A percentile compares a stretch with the other conserved stretches of the same genome.
Evolutionary conservation across 73 alveolate species (phyloP).

Genomic region (Tetrahymena elliotti): DNA sequence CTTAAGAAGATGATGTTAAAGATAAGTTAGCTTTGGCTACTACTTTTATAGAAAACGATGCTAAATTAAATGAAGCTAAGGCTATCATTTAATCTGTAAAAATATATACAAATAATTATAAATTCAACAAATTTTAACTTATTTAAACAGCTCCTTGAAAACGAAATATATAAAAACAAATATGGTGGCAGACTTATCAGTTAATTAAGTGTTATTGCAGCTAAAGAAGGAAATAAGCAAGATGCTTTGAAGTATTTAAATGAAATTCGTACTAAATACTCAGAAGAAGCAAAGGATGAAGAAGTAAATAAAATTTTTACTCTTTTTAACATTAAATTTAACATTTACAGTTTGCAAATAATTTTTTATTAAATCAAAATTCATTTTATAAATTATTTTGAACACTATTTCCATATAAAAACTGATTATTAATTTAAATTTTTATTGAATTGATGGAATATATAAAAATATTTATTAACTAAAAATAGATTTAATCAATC

Average conservation of each 20-base stretch:
- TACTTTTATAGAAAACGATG: neutral
- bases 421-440: too few relatives aligned
- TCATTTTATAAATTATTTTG: too few relatives aligned
- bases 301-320: neutral
- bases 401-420: too few relatives aligned
- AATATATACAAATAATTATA: neutral
- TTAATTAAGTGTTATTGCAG: neutral
- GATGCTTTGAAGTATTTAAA: neutral
- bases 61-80: constrained; percentile 25
- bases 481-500: neutral
- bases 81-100: neutral
- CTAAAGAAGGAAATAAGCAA: neutral
- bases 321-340: too few relatives aligned
- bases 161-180: neutral
- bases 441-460: neutral
- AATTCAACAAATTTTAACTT: neutral
- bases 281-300: neutral
- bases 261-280: neutral
- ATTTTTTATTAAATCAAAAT: too few relatives aligned
- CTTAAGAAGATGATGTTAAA: constrained; percentile 28
- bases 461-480: neutral
- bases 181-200: neutral
- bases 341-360: too few relatives aligned
- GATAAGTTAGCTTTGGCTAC: neutral
- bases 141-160: neutral